Evolutionary conservation across 352 stramenopile genomes (phyloP), one percentile per base, ranked within the genome.

Genomic region (Peronospora farinosa): DNA sequence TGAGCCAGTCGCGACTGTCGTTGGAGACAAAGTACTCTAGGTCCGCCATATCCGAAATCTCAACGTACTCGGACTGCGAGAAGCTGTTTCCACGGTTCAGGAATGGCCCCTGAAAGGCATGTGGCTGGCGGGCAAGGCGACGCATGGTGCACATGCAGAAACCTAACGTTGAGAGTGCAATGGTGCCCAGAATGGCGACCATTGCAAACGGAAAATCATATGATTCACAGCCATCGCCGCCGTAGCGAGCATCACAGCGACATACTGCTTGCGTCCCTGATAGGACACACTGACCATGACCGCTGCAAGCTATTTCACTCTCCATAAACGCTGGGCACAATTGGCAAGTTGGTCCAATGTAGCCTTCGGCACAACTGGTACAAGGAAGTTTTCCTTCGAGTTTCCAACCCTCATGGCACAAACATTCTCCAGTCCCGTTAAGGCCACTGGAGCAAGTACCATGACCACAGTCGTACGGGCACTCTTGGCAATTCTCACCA

Each of bases 71-170:
- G 7, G 81, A 88, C 17, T 79, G 69, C 17, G 78, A 84, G 40
- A 91, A 92, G 42, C 72, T 90, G 41, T 75, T 78, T 40, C 75
- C 77, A 36, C 72, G 73, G 16, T 74, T 73, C 6, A 80, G 50
- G 47, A 73, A 80, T 25, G 58, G 62, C 5, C 65, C 65, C 11
- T 69, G 58, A 21, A 74, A 35, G 21, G 74, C 51, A 13, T 83
- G 76, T 23, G 79, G 75, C 45, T 91, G 79, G 5, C 79, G 75
- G 15, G 82, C 82, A 7, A 93, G 62, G 1, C 73, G 69, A 3
- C 79, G 75, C 82, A 93, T 93, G 7, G 80, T 86, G 51, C 79
- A 91, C 82, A 93, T 93, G 27, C 79, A 93, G 48, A 93, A 85
- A 13, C 82, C 80, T 13, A 91, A 62, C 17, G 82, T 90, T 32